These are phyloP conservation scores for Penicillium sp. DNA, from an alignment of 2,329 filamentous ascomycete species.

Conservation along the genomic window DNA sequence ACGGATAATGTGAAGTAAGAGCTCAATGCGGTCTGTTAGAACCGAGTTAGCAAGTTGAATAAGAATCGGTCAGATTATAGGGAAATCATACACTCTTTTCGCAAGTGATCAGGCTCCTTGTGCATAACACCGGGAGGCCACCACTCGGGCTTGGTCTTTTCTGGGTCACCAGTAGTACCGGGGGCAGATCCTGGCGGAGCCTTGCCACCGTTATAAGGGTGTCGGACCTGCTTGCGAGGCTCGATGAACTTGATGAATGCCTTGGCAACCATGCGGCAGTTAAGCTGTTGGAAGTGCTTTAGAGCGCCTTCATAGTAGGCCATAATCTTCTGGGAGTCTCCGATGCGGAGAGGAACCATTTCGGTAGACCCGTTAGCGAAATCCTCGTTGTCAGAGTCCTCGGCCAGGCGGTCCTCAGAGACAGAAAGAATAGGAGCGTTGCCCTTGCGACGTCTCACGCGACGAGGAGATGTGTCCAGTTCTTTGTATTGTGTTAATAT, in stretches of 20 bases:
- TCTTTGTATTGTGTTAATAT: slow-evolving; percentile 8
- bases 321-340: slow-evolving; percentile 38
- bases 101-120: slow-evolving; percentile 50
- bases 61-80: not conserved
- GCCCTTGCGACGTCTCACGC: slow-evolving; percentile 31
- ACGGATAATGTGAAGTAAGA: slow-evolving; percentile 43
- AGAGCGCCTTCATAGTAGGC: slow-evolving; percentile 44
- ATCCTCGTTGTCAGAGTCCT: slow-evolving; percentile 27
- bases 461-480: slow-evolving; percentile 24
- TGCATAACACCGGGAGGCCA: slow-evolving; percentile 47
- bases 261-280: slow-evolving; percentile 47
- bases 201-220: slow-evolving; percentile 50
- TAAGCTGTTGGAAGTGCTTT: slow-evolving; percentile 46
- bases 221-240: slow-evolving; percentile 48
- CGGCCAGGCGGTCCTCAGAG: slow-evolving; percentile 18
- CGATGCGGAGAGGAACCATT: slow-evolving; percentile 37
- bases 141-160: slow-evolving; percentile 47
- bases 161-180: slow-evolving; percentile 41
- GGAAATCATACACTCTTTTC: slow-evolving; percentile 43
- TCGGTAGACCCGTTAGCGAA: slow-evolving; percentile 21
- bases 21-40: slow-evolving; percentile 34
- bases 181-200: slow-evolving; percentile 34
- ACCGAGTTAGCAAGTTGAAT: not conserved
- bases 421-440: slow-evolving; percentile 17
- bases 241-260: slow-evolving; percentile 49